Base-by-base conservation (phyloP, 108 stramenopile species). In the Discostella pseudostelligera region DNA sequence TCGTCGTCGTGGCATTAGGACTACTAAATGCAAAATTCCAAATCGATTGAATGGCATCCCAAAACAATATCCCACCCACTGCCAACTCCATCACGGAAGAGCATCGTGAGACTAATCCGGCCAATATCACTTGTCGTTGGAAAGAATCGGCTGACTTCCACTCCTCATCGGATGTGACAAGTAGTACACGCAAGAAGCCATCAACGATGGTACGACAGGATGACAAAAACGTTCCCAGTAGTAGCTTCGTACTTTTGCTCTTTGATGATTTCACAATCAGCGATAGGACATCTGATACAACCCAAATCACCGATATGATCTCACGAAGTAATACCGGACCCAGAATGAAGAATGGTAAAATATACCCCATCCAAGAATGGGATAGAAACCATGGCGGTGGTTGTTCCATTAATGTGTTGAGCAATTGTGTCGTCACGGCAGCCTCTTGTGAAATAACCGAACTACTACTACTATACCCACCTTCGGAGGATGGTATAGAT, bases 121-220 rank as follows among this genome's bases (percentile, higher is more conserved):
- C 85, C 59, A 93, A 60, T 28, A 84, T 80, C 13, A 56, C 63
- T 59, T 93, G 92, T 53, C 89, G 75, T 76, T 78, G 47, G 17
- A 77, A 75, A 3, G 86, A 69, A 84, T 84, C 81, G 7, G 87
- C 81, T n/a, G 59, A 51, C 47, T 79, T 71, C 92, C 92, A 93
- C 20, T 51, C 16, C 25, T 53, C 60, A 12, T 62, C 58, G 0
- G 84, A 69, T 3, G 86, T 74, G 5, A 86, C 63, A 3, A 93
- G 39, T 7, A 93, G 32, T 3, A 89, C 17, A 63, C 84, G 86
- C 85, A 93, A 83, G n/a, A 75, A 39, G 1, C 83, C 84, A 81
- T 93, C 86, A 25, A 87, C 26, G 11, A 79, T 25, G 1, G 84
- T 58, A 12, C 75, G 63, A 35, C 44, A 46, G 6, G 58, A 40